These are phyloP conservation scores for Kwoniella sp. DNA, from an alignment of 768 basidiomycete species.

Conservation along the genomic window DNA sequence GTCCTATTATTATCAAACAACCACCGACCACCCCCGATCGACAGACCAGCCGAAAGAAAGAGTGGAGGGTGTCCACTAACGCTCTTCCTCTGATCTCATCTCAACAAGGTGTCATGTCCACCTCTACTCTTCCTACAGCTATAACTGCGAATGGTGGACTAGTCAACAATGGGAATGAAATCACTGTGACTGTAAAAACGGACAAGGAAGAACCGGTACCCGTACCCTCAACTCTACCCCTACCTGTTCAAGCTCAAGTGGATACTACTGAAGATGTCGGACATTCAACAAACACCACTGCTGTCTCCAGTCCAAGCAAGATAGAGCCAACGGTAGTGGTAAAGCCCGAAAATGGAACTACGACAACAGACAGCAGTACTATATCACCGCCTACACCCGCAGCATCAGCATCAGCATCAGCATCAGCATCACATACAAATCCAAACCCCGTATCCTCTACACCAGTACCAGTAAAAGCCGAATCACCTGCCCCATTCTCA, in stretches of 20 bases:
- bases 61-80: not conserved
- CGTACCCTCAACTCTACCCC: not conserved
- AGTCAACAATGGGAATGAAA: constrained; percentile 2
- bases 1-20: not conserved
- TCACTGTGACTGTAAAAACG: not conserved
- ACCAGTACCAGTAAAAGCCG: not conserved
- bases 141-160: not conserved
- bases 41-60: not conserved
- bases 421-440: too few species aligned
- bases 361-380: too few species aligned
- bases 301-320: too few species aligned
- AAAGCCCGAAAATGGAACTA: too few species aligned
- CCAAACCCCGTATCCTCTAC: too few species aligned
- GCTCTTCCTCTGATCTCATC: not conserved
- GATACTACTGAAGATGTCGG: too few species aligned
- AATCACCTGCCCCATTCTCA: not conserved
- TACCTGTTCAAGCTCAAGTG: not conserved
- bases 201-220: constrained; percentile 8
- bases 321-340: too few species aligned
- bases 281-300: too few species aligned
- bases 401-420: too few species aligned
- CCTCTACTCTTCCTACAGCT: not conserved
- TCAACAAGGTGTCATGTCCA: not conserved
- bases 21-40: not conserved
- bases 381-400: too few species aligned